These are phyloP conservation scores for Chenopodium suecicum DNA, from an alignment of 148 eudicot genomes.

Conservation along the genomic window DNA sequence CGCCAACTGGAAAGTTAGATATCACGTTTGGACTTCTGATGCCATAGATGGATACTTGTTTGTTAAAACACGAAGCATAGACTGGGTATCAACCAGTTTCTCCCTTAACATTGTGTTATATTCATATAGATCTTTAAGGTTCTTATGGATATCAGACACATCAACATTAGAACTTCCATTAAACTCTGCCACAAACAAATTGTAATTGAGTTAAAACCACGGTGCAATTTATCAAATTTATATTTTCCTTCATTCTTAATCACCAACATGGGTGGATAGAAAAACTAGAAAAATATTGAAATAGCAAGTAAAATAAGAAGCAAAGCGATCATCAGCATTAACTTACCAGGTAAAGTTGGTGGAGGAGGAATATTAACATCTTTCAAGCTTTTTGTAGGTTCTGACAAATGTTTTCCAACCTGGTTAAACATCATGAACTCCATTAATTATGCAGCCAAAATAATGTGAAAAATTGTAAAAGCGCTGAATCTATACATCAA, in stretches of 20 bases:
- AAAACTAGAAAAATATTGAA: background rate
- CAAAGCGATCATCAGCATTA: background rate
- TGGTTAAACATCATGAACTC: slow-evolving; percentile 20
- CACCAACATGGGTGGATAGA: background rate
- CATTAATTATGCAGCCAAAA: background rate
- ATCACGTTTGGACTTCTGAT: slow-evolving; percentile 17
- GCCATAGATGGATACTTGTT: slow-evolving; percentile 19
- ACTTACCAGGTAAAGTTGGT: slow-evolving; percentile 37
- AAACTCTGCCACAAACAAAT: slow-evolving; percentile 20
- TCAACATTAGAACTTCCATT: slow-evolving; percentile 19
- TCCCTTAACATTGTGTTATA: slow-evolving; percentile 67
- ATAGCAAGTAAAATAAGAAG: background rate
- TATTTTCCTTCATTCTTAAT: background rate
- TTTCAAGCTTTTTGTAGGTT: slow-evolving; percentile 28
- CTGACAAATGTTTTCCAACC: slow-evolving; percentile 31
- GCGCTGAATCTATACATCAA: background rate
- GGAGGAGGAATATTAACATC: slow-evolving; percentile 42
- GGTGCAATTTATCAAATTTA: background rate
- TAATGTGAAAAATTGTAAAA: slow-evolving; percentile 2
- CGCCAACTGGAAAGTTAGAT: background rate
- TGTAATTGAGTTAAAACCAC: background rate
- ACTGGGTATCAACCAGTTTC: slow-evolving; percentile 46
- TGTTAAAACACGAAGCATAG: slow-evolving; percentile 46
- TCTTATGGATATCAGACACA: slow-evolving; percentile 49
- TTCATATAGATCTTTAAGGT: slow-evolving; percentile 53